Evolutionary conservation across 2,329 filamentous ascomycete species (phyloP), one percentile per base, ranked within the genome.

Genomic region (Colletotrichum trifolii): DNA sequence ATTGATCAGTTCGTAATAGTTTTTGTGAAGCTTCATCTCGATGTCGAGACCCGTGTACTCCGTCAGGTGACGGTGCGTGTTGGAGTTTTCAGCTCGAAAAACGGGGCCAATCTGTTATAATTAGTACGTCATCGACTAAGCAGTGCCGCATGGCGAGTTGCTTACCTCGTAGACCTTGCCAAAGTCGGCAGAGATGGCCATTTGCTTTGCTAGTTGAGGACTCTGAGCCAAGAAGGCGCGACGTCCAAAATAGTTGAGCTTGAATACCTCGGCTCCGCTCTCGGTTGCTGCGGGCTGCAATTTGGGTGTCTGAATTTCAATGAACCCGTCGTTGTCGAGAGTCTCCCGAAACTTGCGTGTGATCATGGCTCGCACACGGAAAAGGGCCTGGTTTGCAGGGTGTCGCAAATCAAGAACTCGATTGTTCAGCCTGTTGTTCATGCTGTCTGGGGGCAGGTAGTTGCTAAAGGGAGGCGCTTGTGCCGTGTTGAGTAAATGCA

Each of bases 241-340:
- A 56, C 94, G 89, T 36, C 89, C 92, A 79, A 97, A 97, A 80
- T 97, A 97, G 73, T 96, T 92, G 53, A 97, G 88, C 75, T 92
- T 89, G 83, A 97, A 97, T 6, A 97, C 94, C 68, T 93, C 93
- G 12, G 94, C 90, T 50, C 94, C 94, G 50, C 92, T 97, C 77
- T 97, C 94, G 1, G 94, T 97, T 1, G 94, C 94, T 11, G 91
- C 90, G 2, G 93, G 92, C 81, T 97, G 93, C 47, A 97, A 82
- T 79, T 97, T 97, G 2, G 94, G 94, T 0, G 93, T 97, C 75
- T 97, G 93, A 66, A 97, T 97, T 77, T 97, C 94, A 64, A 97
- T 90, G 75, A 97, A 97, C 13, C 89, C 90, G 68, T 90, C 83
- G 2, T 85, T 83, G 69, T 95, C 91, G 1, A 97, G 85, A 2